Evolutionary conservation across 2,329 filamentous ascomycete genomes (phyloP).

Genomic region (Alternaria longipes): DNA sequence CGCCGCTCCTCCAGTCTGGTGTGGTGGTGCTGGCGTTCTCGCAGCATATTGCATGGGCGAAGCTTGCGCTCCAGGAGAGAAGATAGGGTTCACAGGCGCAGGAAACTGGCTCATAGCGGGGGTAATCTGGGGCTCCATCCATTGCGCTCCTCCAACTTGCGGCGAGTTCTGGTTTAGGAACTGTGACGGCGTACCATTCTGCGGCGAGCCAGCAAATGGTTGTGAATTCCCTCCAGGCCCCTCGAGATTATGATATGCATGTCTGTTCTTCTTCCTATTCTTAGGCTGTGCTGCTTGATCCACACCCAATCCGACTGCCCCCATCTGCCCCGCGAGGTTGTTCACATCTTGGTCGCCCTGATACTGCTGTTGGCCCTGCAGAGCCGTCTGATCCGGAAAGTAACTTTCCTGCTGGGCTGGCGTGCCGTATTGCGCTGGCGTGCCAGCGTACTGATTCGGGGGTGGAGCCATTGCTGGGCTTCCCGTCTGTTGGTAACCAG

Average conservation of each 20-base stretch:
- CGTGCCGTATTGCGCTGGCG: conserved; percentile 38
- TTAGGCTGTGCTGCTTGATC: conserved; percentile 59
- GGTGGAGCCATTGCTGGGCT: conserved; percentile 39
- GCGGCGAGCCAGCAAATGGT: conserved; percentile 73
- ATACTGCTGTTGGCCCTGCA: conserved; percentile 29
- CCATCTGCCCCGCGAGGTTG: conserved; percentile 40
- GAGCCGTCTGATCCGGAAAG: conserved; percentile 51
- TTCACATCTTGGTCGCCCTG: conserved; percentile 48
- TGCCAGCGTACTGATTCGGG: conserved; percentile 44
- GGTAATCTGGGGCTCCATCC: conserved; percentile 54
- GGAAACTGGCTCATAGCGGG: conserved; percentile 69
- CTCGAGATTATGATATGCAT: conserved; percentile 89
- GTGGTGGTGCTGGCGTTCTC: conserved; percentile 34
- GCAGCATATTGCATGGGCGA: conserved; percentile 51
- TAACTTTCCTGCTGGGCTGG: conserved; percentile 52
- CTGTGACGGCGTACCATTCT: conserved; percentile 64
- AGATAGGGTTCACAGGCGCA: conserved; percentile 63
- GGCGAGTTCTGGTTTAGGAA: conserved; percentile 63
- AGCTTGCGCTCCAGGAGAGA: conserved; percentile 53
- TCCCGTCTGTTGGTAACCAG: conserved; percentile 56
- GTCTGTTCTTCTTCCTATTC: conserved; percentile 90
- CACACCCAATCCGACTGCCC: conserved; percentile 36
- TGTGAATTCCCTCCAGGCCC: conserved; percentile 72
- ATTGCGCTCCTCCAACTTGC: conserved; percentile 49
- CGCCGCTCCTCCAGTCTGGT: conserved; percentile 43